phyloP scores from a whole-genome alignment of 2,329 filamentous ascomycete species.

The Leptographium radiaticola region DNA sequence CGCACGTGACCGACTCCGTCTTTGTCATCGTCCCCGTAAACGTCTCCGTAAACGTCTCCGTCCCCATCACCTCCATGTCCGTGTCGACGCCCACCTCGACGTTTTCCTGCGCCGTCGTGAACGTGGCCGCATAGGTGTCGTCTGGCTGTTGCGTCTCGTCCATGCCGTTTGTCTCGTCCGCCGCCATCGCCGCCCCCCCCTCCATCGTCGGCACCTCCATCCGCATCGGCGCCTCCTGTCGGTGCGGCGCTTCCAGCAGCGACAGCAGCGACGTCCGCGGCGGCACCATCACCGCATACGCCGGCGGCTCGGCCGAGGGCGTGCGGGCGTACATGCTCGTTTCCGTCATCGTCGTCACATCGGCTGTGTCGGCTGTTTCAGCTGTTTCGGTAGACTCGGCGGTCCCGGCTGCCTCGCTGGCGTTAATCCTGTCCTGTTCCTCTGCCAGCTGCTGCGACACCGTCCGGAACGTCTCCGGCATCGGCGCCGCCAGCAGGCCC shows the following conservation, averaged over 20 bases:
- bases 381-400: not conserved
- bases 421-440: slow-evolving; percentile 14
- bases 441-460: slow-evolving; percentile 39
- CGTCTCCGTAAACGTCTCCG: not conserved
- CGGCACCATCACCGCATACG: not conserved
- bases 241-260: not conserved
- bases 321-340: not conserved
- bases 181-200: too few species aligned
- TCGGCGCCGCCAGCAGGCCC: slow-evolving; percentile 43
- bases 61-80: not conserved
- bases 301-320: too few species aligned
- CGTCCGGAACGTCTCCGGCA: slow-evolving; percentile 50
- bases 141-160: too few species aligned
- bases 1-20: slow-evolving; percentile 17
- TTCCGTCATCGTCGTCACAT: not conserved
- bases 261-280: not conserved
- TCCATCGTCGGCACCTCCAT: too few species aligned
- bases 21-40: too few species aligned
- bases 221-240: too few species aligned
- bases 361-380: not conserved
- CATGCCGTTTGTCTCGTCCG: too few species aligned
- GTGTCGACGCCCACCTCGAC: too few species aligned
- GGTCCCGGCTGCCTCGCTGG: slow-evolving; percentile 16
- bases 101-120: not conserved
- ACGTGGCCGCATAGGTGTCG: not conserved